Conservation (phyloP, 306 rosid species). For the Acmispon strigosus region DNA sequence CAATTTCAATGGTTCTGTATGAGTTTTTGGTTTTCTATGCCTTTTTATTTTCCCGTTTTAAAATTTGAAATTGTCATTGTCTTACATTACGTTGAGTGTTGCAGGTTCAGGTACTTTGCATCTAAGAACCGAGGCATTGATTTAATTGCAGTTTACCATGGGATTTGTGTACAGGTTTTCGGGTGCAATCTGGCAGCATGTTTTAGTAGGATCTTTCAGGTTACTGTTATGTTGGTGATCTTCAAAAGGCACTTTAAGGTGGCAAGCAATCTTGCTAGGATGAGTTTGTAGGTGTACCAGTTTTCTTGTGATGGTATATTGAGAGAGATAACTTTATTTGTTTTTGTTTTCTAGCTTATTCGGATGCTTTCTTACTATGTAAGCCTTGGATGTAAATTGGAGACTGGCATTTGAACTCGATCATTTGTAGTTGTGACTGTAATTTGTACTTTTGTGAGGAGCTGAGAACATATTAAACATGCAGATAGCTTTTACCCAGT, state of each 20-base stretch:
- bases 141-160: conserved; percentile 45
- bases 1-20: conserved; percentile 32
- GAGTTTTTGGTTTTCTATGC: conserved; percentile 19
- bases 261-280: not conserved
- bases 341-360: not conserved
- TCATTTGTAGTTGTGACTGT: not conserved
- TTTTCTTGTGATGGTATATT: not conserved
- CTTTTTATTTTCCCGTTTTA: not conserved
- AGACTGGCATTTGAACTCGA: not conserved
- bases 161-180: conserved; percentile 51
- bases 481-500: no score
- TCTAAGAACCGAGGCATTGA: conserved; percentile 28
- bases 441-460: not conserved
- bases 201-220: conserved; percentile 21
- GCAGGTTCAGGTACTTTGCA: conserved; percentile 63
- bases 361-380: not conserved
- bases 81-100: conserved; percentile 44
- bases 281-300: not conserved
- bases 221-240: conserved; percentile 4
- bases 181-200: conserved; percentile 12
- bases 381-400: not conserved
- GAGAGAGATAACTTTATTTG: not conserved
- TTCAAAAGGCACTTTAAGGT: not conserved
- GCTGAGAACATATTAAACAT: not conserved
- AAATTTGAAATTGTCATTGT: not conserved